Conservation (phyloP, 169 alveolate genomes). For the Cryptosporidium muris region DNA sequence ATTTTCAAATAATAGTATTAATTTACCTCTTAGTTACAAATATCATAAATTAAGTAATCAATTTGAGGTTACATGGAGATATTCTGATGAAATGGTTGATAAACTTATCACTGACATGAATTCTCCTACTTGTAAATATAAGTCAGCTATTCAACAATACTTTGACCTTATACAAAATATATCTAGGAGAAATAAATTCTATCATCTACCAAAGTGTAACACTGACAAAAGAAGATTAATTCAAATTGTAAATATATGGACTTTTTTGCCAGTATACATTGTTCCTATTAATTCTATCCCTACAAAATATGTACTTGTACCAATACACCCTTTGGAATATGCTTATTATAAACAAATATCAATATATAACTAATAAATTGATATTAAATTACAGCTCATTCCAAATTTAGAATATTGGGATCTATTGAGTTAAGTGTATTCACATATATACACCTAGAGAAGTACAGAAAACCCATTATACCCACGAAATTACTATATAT, state of each 20-base stretch:
- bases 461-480: background rate
- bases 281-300: conserved; percentile 5
- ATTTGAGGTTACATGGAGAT: background rate
- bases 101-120: too few species aligned
- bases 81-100: too few species aligned
- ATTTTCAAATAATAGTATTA: background rate
- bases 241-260: conserved; percentile 25
- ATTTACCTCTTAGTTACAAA: background rate
- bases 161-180: background rate
- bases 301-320: conserved; percentile 1
- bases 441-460: too few species aligned
- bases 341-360: conserved; percentile 3
- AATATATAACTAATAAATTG: background rate
- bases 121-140: background rate
- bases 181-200: background rate
- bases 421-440: too few species aligned
- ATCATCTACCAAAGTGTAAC: background rate
- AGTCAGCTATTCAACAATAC: background rate
- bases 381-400: background rate
- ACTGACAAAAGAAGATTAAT: background rate
- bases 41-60: background rate
- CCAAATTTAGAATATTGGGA: too few species aligned
- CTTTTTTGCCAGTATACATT: conserved; percentile 12
- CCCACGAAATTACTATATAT: background rate
- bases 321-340: conserved; percentile 5